Base-by-base conservation (phyloP, 805 yeast species). In the Myxozyma nipponensis region DNA sequence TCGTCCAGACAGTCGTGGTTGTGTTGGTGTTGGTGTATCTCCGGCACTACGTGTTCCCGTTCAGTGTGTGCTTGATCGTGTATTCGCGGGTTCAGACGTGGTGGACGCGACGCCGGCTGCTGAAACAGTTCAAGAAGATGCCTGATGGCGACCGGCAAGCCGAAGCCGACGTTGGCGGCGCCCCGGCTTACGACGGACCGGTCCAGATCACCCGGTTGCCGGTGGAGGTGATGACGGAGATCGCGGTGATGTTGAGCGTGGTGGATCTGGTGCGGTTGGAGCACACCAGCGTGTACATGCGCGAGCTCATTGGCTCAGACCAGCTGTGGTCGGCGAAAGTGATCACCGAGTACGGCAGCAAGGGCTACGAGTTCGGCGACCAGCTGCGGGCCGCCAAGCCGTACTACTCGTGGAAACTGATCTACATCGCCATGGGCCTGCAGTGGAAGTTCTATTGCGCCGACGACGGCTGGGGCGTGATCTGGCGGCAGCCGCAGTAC, bases 391-490 rank as follows among this genome's bases (percentile, higher is more conserved):
- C 24, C 21, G 23, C 24, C 13, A 25, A 36, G 19, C 22, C 28
- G 4, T 13, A 35, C 17, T 40, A 24, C 7, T 22, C 56, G n/a
- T 52, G 49, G 50, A 34, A 30, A 10, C 35, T 39, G 42, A 28
- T 52, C 13, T 52, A 35, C 37, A 32, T 38, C 5, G 50, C 53
- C n/a, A 34, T 48, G 40, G 35, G 34, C 17, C 38, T 30, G n/a
- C 54, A 50, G 25, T 52, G 53, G 54, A 39, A 44, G 17, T 44
- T 52, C 42, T 54, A 37, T 36, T 54, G 58, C 39, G 55, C 58
- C 3, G 58, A 46, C 18, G 46, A 32, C 9, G 50, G 50, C 2
- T 54, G 58, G 58, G 58, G 58, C 15, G 46, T 54, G 13, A 52
- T 54, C 19, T 54, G 58, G 58, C 41, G 43, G 15, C 39, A 48